phyloP scores from a whole-genome alignment of 78 protist genomes.

The Chrysochromulina tobinii region DNA sequence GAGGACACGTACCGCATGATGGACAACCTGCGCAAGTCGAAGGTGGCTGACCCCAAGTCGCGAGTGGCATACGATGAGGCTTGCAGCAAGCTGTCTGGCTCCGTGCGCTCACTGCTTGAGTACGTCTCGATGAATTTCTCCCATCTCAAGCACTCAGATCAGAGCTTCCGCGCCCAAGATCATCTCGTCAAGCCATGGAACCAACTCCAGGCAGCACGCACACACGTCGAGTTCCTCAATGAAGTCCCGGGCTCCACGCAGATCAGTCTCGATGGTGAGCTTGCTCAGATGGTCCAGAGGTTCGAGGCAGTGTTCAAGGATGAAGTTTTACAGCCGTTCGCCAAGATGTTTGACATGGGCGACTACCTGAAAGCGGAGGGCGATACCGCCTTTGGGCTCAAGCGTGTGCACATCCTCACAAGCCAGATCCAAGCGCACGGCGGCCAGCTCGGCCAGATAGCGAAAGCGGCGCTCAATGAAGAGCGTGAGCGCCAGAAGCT shows the following conservation, averaged over 20 bases:
- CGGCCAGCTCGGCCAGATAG: too few relatives aligned
- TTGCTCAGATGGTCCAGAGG: neutral
- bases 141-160: neutral
- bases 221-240: neutral
- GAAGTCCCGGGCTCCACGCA: neutral
- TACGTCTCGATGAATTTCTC: neutral
- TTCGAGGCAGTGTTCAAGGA: too few relatives aligned
- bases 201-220: neutral
- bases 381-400: neutral
- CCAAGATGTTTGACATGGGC: neutral
- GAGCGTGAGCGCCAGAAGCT: too few relatives aligned
- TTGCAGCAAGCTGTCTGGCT: neutral
- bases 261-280: neutral
- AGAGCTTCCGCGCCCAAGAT: neutral
- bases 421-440: too few relatives aligned
- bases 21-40: neutral
- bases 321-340: neutral
- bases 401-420: too few relatives aligned
- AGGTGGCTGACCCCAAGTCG: neutral
- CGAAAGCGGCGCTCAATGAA: too few relatives aligned
- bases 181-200: neutral
- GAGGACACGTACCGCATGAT: neutral
- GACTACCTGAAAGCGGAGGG: neutral
- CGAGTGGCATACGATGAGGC: neutral
- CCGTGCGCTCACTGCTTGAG: neutral